A percentile compares a stretch with the other conserved stretches of the same genome.
Conservation (phyloP, 2,329 filamentous ascomycete genomes). For the Leptographium wingfieldii region DNA sequence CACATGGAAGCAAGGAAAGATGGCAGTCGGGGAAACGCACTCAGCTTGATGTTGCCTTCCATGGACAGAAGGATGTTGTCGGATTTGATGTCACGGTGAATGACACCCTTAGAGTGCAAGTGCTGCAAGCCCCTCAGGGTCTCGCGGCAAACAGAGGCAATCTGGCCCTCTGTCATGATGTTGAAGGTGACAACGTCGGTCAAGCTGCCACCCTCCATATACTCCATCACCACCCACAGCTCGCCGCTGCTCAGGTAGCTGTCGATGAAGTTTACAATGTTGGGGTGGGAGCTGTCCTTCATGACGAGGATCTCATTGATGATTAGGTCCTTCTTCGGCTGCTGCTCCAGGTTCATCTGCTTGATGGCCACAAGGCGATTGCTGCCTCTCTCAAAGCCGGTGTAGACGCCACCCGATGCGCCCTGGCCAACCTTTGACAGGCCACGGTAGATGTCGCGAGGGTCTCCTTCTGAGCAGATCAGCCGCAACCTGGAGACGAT, state of each 20-base stretch:
- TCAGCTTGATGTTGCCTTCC: slow-evolving; percentile 95
- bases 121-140: slow-evolving; percentile 86
- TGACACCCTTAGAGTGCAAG: slow-evolving; percentile 93
- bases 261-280: slow-evolving; percentile 99
- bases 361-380: slow-evolving; percentile 95
- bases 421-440: slow-evolving; percentile 96
- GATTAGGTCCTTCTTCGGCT: slow-evolving; percentile 97
- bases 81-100: slow-evolving; percentile 97
- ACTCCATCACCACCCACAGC: slow-evolving; percentile 99
- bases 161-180: slow-evolving; percentile 97
- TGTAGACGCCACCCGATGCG: slow-evolving; percentile 90
- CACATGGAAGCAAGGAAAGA: background rate
- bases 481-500: slow-evolving; percentile 72
- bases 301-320: slow-evolving; percentile 99
- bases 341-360: slow-evolving; percentile 98
- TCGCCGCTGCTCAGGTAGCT: slow-evolving; percentile 84
- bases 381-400: slow-evolving; percentile 70
- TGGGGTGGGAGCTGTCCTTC: slow-evolving; percentile 97
- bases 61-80: slow-evolving; percentile 92
- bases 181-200: slow-evolving; percentile 99
- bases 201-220: slow-evolving; percentile 95
- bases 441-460: slow-evolving; percentile 72
- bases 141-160: slow-evolving; percentile 89
- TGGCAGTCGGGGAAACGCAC: slow-evolving; percentile 37
- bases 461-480: slow-evolving; percentile 85